Base-by-base conservation (phyloP, 331 rosid species). In the Rosa hybrid region DNA sequence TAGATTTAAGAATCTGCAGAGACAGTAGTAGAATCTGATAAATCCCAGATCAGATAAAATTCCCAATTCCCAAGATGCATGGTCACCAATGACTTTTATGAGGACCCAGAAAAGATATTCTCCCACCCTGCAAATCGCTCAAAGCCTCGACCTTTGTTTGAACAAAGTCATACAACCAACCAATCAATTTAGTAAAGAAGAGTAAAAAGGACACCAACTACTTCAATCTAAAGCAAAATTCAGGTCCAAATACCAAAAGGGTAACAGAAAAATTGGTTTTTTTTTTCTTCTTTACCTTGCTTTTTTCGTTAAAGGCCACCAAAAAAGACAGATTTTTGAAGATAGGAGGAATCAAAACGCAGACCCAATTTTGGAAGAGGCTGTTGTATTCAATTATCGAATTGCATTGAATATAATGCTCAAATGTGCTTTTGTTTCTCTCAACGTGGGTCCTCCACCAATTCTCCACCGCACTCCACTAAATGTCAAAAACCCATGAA, bases 141-240 rank as follows among this genome's bases (percentile, higher is more conserved):
- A 54, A 68, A 68, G 72, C 50, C 14, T 68, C 27, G 7, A 44
- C 69, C 65, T 65, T 84, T 30, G 64, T 57, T 27, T 46, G 44
- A 60, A n/a, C 63, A 74, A 39, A 76, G 75, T 76, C 71, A 51
- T 14, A 27, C 30, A 30, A 49, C 46, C 75, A 20, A 77, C 49
- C 78, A 30, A 11, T 68, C 78, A 30, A 11, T 68, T 62, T 44
- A 62, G 81, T 71, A 38, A 53, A 74, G 83, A 78, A 69, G 53
- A 62, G 41, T 27, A 34, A 27, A 25, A 27, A 41, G n/a, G 21
- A n/a, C 20, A 20, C 18, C 16, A 21, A 42, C 87, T 68, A 81
- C 91, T 89, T 89, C 85, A 83, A 84, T 89, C 51, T 68, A 82
- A 88, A 90, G 91, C 92, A 85, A 86, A 81, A 48, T 18, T 73